Evolutionary conservation across 2,329 filamentous ascomycete species (phyloP), one percentile per base, ranked within the genome.

Genomic region (Leptographium radiaticola): DNA sequence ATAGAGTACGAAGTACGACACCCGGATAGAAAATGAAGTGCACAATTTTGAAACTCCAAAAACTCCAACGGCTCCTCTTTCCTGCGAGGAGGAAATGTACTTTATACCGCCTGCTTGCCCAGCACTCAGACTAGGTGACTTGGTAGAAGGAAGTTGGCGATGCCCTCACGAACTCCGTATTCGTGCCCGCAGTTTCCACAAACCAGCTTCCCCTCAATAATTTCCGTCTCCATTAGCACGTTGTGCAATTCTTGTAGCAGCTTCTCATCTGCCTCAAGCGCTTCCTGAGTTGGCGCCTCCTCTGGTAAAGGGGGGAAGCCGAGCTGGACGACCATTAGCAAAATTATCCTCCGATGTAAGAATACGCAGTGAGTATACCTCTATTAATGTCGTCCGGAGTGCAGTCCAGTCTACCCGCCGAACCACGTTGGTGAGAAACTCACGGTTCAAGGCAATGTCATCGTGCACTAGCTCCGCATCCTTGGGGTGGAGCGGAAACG

Each of bases 111-210:
- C 36, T 15, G 33, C 5, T 33, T 7, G 31, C 31, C 20, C 34
- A 25, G 8, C 43, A 13, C 5, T 70, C 66, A 81, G 48, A 90
- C 93, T 68, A 98, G 71, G 73, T 98, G 93, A 63, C 86, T 93
- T 13, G 93, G 93, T 61, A 98, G 71, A 65, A 98, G 71, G 64
- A 98, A 98, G 69, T 97, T 97, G 56, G 89, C 89, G 67, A 97
- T 95, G 6, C 93, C 93, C 70, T 98, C 91, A 66, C 93, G 90
- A 58, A 98, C 84, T 56, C 83, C 83, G 69, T 97, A 98, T 73
- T 95, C 88, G 66, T 97, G 91, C 49, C 87, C 88, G 66, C 93
- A 98, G 68, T 86, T 87, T 49, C 81, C 89, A 67, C 93, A 98
- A 6, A 90, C 86, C 59, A 98, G 75, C 70, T 87, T 91, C 4